Conservation (phyloP, 73 alveolate species). For the Effrenium voratum region DNA sequence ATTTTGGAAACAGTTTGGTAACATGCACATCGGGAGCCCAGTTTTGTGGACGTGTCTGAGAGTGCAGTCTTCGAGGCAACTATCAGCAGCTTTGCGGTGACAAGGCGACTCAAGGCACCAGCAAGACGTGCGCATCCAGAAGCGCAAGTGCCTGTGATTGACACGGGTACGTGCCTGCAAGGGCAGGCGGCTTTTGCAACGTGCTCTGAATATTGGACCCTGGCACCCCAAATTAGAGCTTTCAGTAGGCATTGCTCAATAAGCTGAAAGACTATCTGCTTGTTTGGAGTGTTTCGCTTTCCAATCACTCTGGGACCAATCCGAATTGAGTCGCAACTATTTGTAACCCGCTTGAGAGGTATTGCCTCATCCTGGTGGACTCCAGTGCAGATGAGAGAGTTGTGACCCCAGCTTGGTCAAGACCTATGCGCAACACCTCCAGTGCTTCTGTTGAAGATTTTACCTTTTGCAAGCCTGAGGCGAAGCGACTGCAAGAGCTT, state of each 20-base stretch:
- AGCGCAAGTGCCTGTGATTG: background rate
- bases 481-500: conserved; percentile 55
- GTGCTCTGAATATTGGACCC: too few relatives aligned
- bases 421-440: background rate
- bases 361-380: conserved; percentile 90
- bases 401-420: background rate
- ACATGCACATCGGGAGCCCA: too few relatives aligned
- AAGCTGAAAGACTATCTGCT: too few relatives aligned
- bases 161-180: too few relatives aligned
- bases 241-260: too few relatives aligned
- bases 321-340: too few relatives aligned
- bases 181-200: too few relatives aligned
- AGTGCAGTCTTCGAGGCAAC: conserved; percentile 73
- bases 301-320: too few relatives aligned
- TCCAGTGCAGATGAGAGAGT: conserved; percentile 58
- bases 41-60: too few relatives aligned
- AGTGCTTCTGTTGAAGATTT: background rate
- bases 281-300: too few relatives aligned
- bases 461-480: conserved; percentile 2
- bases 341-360: conserved; percentile 6
- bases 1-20: too few relatives aligned
- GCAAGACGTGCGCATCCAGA: conserved; percentile 54
- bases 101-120: conserved; percentile 61
- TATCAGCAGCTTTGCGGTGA: conserved; percentile 88
- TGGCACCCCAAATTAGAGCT: too few relatives aligned